Base-by-base conservation (phyloP, 225 moss, liverwort and hornwort genomes). In the Ulota crispa region DNA sequence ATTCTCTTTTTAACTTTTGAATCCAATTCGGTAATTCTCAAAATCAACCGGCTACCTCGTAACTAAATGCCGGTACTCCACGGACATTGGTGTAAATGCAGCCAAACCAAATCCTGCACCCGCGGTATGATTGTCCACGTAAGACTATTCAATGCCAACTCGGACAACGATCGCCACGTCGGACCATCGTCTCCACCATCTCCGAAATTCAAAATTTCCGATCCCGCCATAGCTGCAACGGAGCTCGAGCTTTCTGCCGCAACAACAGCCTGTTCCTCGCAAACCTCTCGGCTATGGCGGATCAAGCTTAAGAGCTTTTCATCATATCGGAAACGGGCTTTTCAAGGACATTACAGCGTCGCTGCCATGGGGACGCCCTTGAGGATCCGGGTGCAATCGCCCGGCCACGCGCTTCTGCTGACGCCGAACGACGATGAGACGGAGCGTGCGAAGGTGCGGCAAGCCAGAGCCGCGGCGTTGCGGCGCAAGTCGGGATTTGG, bases 361-460 rank as follows among this genome's bases (percentile, higher is more conserved):
- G 8, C 67, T 47, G 77, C 79, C 28, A 87, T 84, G 83, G 88
- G 85, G 75, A 90, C 88, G 68, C 92, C 89, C 15, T 84, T 92
- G 85, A 82, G 73, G 83, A n/a, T 83, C 34, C 88, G 90, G 80
- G 87, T 87, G 55, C 87, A 90, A 36, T 92, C 92, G 11, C 88
- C 92, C 16, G 92, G 83, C 68, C 85, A 83, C 41, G 83, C 85
- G 65, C 83, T 91, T 18, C 75, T 88, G 64, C 92, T 92, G 60
- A 92, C 90, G 32, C 92, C 92, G 4, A 92, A 92, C 75, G 92
- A 92, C 60, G 92, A 92, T 82, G 90, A 90, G 73, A 78, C 79
- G 27, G 92, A 92, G 82, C 82, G 92, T n/a, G 90, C 85, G 77
- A 88, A 85, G 81, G 90, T 88, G 77, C 90, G 92, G 59, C 85